Evolutionary conservation across 2,329 filamentous ascomycete genomes (phyloP).

Genomic region (Metarhizium robertsii): DNA sequence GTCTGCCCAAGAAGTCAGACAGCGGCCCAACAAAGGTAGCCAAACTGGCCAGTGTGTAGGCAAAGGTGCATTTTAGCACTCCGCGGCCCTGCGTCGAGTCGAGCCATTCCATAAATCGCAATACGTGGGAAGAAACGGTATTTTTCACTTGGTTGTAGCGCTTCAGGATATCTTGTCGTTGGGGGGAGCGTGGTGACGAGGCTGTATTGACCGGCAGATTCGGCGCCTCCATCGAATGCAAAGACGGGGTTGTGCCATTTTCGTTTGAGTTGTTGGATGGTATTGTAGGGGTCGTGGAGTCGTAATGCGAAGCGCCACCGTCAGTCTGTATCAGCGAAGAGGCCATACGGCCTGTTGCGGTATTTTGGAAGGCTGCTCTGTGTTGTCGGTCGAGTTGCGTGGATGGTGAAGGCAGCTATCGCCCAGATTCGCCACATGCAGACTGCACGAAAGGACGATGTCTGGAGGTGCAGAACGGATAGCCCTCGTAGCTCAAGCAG

Average conservation of each 20-base stretch:
- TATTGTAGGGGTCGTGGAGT: not conserved
- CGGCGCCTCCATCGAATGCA: not conserved
- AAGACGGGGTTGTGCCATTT: not conserved
- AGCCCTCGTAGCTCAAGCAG: no score
- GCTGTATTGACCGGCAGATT: not conserved
- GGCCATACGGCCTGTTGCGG: not conserved
- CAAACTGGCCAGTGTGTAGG: slow-evolving; percentile 72
- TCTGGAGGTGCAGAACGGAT: no score
- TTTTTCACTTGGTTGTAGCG: not conserved
- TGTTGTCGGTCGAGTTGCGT: not conserved
- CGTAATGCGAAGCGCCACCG: not conserved
- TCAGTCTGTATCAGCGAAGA: not conserved
- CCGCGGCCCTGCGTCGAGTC: slow-evolving; percentile 62
- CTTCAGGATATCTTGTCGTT: not conserved
- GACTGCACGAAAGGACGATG: not conserved
- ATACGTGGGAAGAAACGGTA: not conserved
- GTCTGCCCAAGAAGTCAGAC: slow-evolving; percentile 62
- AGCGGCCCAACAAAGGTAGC: slow-evolving; percentile 69
- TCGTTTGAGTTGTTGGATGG: not conserved
- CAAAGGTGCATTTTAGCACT: slow-evolving; percentile 78
- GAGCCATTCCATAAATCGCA: slow-evolving; percentile 34
- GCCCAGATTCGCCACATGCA: no score
- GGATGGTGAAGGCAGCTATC: not conserved
- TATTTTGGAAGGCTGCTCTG: not conserved
- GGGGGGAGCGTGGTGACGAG: not conserved